Evolutionary conservation across 306 rosid species (phyloP), one percentile per base, ranked within the genome.

Genomic region (Senna siamea): DNA sequence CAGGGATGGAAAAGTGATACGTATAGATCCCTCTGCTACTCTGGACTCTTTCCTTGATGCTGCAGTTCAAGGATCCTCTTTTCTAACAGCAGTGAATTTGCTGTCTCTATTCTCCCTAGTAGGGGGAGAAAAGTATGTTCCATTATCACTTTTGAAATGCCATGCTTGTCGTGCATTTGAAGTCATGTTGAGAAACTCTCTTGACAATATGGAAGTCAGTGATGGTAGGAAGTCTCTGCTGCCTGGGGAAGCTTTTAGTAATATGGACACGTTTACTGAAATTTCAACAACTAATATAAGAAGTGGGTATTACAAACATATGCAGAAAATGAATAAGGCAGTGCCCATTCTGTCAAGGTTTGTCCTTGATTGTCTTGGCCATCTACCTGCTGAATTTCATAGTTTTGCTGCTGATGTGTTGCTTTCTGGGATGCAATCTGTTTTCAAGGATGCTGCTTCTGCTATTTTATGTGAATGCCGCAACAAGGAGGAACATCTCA

Each of bases 41-140:
- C 54, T 76, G 22, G 92, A 91, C 72, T 88, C 96, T n/a, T 93
- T 91, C 81, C 81, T 88, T 74, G 87, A 87, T 75, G 96, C 97
- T 81, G 94, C 92, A 69, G 79, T 86, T 79, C 84, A 85, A 75
- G 96, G 92, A 76, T 88, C 89, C 50, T 70, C 97, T 78, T 91
- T 91, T 77, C 88, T 51, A 72, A 89, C 97, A 44, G 97, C 98
- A 38, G 87, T 89, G 70, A 66, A 81, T 77, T 79, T 93, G 61
- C 70, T 91, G 38, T 91, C 98, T 70, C 59, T 93, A 28, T 78
- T 88, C 79, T 75, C 90, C 17, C 69, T 93, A 47, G 77, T 78
- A 66, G 97, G 98, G 66, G 98, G 98, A 70, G 88, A 86, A 80
- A 87, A 85, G 67, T 59, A 81, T 82, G 90, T 78, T 50, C 90